Percentiles rank a stretch among this genome's conserved stretches.
Evolutionary conservation across 768 basidiomycete genomes (phyloP).

Genomic region (Roridomyces roridus): DNA sequence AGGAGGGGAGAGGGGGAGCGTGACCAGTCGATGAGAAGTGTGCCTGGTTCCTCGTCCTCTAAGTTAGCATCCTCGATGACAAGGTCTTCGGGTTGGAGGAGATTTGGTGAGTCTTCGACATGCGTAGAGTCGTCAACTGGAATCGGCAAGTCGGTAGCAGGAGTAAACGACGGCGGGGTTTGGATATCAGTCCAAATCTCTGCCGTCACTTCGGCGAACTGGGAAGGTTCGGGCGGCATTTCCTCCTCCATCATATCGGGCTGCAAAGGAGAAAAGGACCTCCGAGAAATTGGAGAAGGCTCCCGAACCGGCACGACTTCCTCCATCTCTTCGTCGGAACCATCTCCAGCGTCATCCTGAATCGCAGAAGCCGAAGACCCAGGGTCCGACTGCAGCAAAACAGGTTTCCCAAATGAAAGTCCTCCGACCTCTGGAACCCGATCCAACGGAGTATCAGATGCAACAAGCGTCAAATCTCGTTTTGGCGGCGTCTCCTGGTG

Average conservation of each 20-base stretch:
- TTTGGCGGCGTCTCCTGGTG: background rate
- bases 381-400: conserved; percentile 2
- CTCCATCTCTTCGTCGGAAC: conserved; percentile 49
- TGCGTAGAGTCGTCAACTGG: background rate
- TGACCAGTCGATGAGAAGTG: conserved; percentile 28
- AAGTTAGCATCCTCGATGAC: too few relatives aligned
- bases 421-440: background rate
- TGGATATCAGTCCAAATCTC: too few relatives aligned
- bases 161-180: too few relatives aligned
- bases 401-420: conserved; percentile 1
- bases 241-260: background rate
- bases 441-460: too few relatives aligned
- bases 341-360: conserved; percentile 7
- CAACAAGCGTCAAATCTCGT: background rate
- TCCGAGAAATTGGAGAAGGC: too few relatives aligned
- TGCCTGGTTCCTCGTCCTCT: background rate
- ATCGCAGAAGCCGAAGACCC: background rate
- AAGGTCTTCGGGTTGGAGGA: background rate
- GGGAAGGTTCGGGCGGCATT: too few relatives aligned
- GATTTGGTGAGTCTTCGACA: background rate
- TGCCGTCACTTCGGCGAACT: too few relatives aligned
- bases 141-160: background rate
- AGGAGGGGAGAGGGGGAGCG: conserved; percentile 40
- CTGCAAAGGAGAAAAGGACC: background rate
- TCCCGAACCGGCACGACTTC: conserved; percentile 37